Base-by-base conservation (phyloP, 441 rosid genomes). In the Arabidopsis hybrid region DNA sequence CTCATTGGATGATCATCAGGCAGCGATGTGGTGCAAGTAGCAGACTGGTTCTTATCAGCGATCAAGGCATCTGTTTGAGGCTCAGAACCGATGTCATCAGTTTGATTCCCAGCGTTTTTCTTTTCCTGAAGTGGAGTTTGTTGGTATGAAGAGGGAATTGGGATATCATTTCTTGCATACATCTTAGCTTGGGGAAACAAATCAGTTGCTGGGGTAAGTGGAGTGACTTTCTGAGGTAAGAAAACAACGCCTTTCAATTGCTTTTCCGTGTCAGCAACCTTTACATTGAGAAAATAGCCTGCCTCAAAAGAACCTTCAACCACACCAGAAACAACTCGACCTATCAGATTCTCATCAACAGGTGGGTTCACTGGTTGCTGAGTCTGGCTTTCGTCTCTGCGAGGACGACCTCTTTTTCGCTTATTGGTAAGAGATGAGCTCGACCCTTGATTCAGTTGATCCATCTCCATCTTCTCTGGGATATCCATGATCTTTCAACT, bases 251-350 rank as follows among this genome's bases (percentile, higher is more conserved):
- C 98, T 77, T 88, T 85, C 39, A 94, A 72, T 60, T 77, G 80
- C 53, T 77, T 88, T 29, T 82, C 83, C 11, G 89, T 72, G 67
- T 81, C 88, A 35, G 81, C 87, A 46, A 88, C 87, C 71, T 81
- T 90, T 9, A 91, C 96, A 59, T 75, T 82, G 58, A 94, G 85
- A 65, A 94, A 82, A 79, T 91, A 91, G 38, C 95, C 96, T 9
- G 88, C 97, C 73, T 89, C 96, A 78, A 94, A 94, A 57, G 87
- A 79, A 60, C 90, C 96, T 75, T 90, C 98, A 59, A 94, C 85
- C 29, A 91, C 85, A 47, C 96, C 98, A 75, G 87, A 82, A 69
- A 94, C 89, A 38, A 76, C 78, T 74, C 81, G 88, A 56, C 98
- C 98, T 42, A 88, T 78, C 92, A 89, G 74, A 77, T 76, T 71